Percentiles rank a stretch among this genome's conserved stretches.
These are phyloP conservation scores for Polyplosphaeria fusca DNA, from an alignment of 495 filamentous ascomycete species.

Conservation along the genomic window DNA sequence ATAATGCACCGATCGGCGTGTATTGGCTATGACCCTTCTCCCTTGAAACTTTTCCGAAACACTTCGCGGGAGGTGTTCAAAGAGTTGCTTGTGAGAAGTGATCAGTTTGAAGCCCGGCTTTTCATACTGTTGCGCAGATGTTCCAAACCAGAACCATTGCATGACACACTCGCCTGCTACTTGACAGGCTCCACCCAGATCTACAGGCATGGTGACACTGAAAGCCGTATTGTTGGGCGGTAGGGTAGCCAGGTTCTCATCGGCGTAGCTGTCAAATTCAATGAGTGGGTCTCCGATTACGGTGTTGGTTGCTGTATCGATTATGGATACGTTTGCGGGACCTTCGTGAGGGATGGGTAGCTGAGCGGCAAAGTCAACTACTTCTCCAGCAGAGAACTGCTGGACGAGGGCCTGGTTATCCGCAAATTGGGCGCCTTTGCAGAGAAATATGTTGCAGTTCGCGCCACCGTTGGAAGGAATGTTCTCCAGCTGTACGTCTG, in stretches of 20 bases:
- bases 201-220: conserved; percentile 17
- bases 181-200: conserved; percentile 10
- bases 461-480: conserved; percentile 14
- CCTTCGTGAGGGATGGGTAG: conserved; percentile 28
- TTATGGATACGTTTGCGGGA: conserved; percentile 21
- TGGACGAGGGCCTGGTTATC: conserved; percentile 21
- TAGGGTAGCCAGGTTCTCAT: conserved; percentile 20
- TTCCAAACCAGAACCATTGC: conserved; percentile 31
- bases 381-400: conserved; percentile 12
- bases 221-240: conserved; percentile 22
- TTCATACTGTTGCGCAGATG: conserved; percentile 15
- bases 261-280: conserved; percentile 25
- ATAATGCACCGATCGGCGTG: no score
- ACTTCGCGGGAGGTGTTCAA: no score
- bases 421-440: conserved; percentile 29
- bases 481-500: conserved; percentile 5
- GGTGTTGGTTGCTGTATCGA: conserved; percentile 20
- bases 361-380: conserved; percentile 11
- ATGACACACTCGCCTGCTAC: conserved; percentile 19
- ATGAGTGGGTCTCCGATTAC: conserved; percentile 12
- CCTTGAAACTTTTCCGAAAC: no score
- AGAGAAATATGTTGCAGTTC: conserved; percentile 24
- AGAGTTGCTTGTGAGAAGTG: no score
- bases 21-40: no score
- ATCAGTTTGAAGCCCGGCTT: no score